Evolutionary conservation across 306 rosid genomes (phyloP), one percentile per base, ranked within the genome.

Genomic region (Castanea mollissima): DNA sequence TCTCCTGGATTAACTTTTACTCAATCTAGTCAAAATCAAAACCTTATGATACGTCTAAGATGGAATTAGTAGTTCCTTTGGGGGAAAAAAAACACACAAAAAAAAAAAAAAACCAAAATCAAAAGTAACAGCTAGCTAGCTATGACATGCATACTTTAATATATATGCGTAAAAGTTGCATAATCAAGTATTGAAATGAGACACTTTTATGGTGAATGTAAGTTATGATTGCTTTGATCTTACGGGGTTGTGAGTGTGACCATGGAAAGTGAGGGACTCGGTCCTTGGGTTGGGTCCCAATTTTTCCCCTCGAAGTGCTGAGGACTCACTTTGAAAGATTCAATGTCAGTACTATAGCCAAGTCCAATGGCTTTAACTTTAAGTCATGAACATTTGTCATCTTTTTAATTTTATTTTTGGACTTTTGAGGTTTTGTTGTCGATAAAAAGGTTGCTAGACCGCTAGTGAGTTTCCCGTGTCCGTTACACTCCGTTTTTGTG

Each of bases 351-450:
- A 52, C 35, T 63, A 20, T 25, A 59, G 72, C 81, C 76, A 65
- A 72, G 72, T 81, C 62, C 51, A 21, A 5, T 27, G 77, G 79
- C 81, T 58, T 79, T 82, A 57, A 77, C 54, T 49, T 49, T 49
- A 49, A 49, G 74, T 83, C 69, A 69, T 79, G 81, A 38, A 82
- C 14, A 67, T 82, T 80, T 78, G 79, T 81, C 55, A 63, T 81
- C 55, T 67, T 77, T 41, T 41, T 41, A 41, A 8, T 41, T 41
- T 60, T 60, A 49, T 80, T 81, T 74, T 77, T 77, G 19, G 77
- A 64, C 71, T 80, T 77, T 58, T 56, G 62, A 59, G 77, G 62
- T 57, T 73, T 74, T 74, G 1, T 11, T 49, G 84, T 81, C 78
- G 81, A 74, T 74, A 41, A 60, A 81, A 70, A 70, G 78, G 85